A percentile compares a stretch with the other conserved stretches of the same genome.
Evolutionary conservation across 148 eudicot genomes (phyloP).

Genomic region (Rhododendron ferrugineum): DNA sequence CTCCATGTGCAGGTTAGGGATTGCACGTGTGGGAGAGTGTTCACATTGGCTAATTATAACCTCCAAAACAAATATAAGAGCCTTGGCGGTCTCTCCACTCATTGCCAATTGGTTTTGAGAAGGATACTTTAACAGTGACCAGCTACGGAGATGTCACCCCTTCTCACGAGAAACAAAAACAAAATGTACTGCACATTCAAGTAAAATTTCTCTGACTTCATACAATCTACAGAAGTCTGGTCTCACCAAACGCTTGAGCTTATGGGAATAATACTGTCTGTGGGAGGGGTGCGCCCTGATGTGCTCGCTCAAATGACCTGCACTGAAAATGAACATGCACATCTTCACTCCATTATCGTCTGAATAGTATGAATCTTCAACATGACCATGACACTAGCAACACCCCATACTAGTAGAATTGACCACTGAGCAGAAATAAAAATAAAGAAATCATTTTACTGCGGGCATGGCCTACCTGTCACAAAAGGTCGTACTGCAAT

Average conservation of each 20-base stretch:
- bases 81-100: too few relatives aligned
- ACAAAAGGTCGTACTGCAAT: conserved; percentile 57
- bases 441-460: neutral
- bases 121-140: neutral
- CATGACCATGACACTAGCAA: neutral
- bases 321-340: conserved; percentile 41
- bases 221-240: neutral
- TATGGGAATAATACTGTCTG: conserved; percentile 65
- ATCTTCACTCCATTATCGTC: neutral
- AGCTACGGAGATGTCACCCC: neutral
- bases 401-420: neutral
- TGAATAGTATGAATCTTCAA: neutral
- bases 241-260: conserved; percentile 76
- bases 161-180: neutral
- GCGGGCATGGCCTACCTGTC: conserved; percentile 51
- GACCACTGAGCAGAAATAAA: neutral
- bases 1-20: too few relatives aligned
- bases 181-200: neutral
- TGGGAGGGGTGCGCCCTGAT: conserved; percentile 53
- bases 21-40: too few relatives aligned
- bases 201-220: neutral
- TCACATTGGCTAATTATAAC: too few relatives aligned
- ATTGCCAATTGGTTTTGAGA: too few relatives aligned
- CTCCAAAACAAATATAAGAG: too few relatives aligned
- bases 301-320: conserved; percentile 73